Base-by-base conservation (phyloP, 768 basidiomycete species). In the Mycena polygramma region DNA sequence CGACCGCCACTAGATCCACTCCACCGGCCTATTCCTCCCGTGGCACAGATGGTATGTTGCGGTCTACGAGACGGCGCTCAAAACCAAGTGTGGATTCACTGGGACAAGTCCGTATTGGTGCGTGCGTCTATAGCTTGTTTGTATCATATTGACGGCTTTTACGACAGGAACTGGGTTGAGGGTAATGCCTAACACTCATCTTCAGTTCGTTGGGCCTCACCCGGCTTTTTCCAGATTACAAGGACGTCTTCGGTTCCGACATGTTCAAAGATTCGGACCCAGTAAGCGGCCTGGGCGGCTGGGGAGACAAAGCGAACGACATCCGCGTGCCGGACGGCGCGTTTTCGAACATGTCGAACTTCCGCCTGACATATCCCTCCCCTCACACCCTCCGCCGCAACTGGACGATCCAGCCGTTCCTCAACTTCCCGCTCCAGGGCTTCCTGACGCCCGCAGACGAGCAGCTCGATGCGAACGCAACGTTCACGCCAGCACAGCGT, bases 311-410 rank as follows among this genome's bases (percentile, higher is more conserved):
- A 13, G 61, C 68, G 4, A 68, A 76, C 61, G 76, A 77, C 68
- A 2, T 45, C 68, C 58, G 60, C 15, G 76, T 80, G 3, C 71
- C 75, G 7, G 70, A 77, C 59, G 82, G 81, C 46, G 81, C 72
- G 3, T 80, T 81, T 72, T 72, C 73, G 17, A 58, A 67, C 53
- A 46, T 10, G 9, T 68, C 64, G 11, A 20, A 36, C 7, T 69
- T 79, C 62, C 57, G 67, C 10, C 71, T 80, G n/a, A 68, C 79
- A 5, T 83, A 83, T 57, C 82, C 82, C 11, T 71, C 74, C 22
- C 77, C 79, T 20, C 81, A 83, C 70, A 72, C 64, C 53, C 51
- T 82, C 39, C 79, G 82, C 48, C 77, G 82, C 14, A 79, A 79
- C 65, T 83, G 76, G 74, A 81, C 78, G 1, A 75, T 79, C 11